A percentile compares a stretch with the other conserved stretches of the same genome.
Conservation (phyloP, 2,329 filamentous ascomycete genomes). For the Shiraia bambusicola region DNA sequence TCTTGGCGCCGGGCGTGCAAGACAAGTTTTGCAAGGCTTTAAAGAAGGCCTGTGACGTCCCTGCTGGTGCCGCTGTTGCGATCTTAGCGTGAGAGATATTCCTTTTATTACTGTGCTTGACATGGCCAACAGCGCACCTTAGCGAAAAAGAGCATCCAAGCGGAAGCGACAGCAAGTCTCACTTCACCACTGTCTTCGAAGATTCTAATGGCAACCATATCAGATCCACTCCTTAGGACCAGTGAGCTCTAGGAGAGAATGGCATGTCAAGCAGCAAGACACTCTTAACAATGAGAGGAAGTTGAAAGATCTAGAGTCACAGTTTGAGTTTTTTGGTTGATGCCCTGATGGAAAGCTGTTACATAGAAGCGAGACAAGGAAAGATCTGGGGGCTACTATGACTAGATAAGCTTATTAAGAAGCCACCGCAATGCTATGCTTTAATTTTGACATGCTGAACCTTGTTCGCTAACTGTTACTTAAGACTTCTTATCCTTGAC, state of each 20-base stretch:
- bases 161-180: conserved; percentile 4
- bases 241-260: conserved; percentile 3
- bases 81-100: conserved; percentile 5
- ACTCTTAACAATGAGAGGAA: conserved; percentile 3
- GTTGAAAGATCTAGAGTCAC: conserved; percentile 3
- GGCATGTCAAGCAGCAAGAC: conserved; percentile 3
- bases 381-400: conserved; percentile 2
- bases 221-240: conserved; percentile 1
- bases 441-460: conserved; percentile 5
- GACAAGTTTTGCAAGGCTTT: conserved; percentile 4
- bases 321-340: conserved; percentile 5
- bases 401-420: conserved; percentile 4
- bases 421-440: conserved; percentile 5
- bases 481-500: conserved; percentile 3
- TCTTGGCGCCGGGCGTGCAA: conserved; percentile 1
- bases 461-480: conserved; percentile 3
- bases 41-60: conserved; percentile 1
- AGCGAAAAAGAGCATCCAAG: conserved; percentile 7
- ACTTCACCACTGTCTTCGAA: conserved; percentile 5
- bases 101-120: conserved; percentile 1
- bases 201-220: conserved; percentile 6
- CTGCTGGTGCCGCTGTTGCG: conserved; percentile 5
- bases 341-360: conserved; percentile 2
- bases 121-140: conserved; percentile 2
- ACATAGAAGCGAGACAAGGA: conserved; percentile 4